Evolutionary conservation across 495 filamentous ascomycete species (phyloP).

Genomic region (Aspergillus diversus): DNA sequence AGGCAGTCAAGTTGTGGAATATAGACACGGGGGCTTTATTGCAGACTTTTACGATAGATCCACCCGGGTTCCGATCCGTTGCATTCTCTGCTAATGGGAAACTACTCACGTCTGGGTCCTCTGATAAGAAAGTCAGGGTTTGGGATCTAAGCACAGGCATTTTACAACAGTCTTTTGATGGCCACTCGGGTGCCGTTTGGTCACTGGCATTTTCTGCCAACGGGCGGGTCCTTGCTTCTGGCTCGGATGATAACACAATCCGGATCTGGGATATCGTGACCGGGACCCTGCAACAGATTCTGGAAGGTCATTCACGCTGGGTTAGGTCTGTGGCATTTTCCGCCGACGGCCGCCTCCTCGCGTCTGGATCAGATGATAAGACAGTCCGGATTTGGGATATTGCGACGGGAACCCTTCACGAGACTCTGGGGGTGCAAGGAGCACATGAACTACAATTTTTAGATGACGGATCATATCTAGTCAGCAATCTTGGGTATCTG

Average conservation of each 20-base stretch:
- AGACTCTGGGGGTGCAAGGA: background rate
- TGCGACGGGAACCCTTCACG: background rate
- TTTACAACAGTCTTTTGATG: background rate
- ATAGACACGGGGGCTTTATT: background rate
- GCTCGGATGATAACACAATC: background rate
- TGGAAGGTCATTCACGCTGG: background rate
- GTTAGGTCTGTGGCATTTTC: background rate
- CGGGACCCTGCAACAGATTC: background rate
- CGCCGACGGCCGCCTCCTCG: background rate
- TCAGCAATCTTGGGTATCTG: background rate
- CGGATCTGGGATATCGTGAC: background rate
- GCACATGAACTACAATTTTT: background rate
- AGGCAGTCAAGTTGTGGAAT: slow-evolving; percentile 19
- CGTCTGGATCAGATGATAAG: background rate
- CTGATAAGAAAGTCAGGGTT: slow-evolving; percentile 26
- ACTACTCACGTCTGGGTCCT: slow-evolving; percentile 16
- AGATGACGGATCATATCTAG: background rate
- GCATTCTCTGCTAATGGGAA: background rate
- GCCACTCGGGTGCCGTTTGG: slow-evolving; percentile 7
- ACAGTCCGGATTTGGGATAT: background rate
- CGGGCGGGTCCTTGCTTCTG: background rate
- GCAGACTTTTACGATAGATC: background rate
- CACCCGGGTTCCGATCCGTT: background rate
- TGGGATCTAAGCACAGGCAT: slow-evolving; percentile 1
- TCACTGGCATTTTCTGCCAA: background rate